A percentile compares a stretch with the other conserved stretches of the same genome.
Evolutionary conservation across 83 land plant genomes (phyloP).

Genomic region (Diphasiastrum complanatum): DNA sequence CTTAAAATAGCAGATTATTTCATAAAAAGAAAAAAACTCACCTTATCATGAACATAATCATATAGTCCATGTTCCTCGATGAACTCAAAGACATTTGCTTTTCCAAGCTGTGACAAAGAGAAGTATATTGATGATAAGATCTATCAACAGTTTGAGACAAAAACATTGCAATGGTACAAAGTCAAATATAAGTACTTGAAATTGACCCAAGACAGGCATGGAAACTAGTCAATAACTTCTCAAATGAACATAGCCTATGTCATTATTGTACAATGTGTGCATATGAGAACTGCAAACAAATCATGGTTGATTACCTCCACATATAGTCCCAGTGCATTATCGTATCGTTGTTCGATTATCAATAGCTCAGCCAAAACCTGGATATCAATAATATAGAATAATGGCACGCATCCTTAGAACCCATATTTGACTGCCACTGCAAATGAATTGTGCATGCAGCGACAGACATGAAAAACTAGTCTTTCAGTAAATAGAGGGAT

Average conservation of each 20-base stretch:
- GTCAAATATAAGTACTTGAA: too few species aligned
- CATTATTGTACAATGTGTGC: too few species aligned
- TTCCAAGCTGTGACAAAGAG: conserved; percentile 55
- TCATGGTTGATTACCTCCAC: conserved; percentile 85
- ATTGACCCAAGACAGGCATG: too few species aligned
- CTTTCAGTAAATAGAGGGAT: too few species aligned
- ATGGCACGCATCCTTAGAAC: too few species aligned
- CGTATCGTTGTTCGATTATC: conserved; percentile 57
- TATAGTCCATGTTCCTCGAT: conserved; percentile 72
- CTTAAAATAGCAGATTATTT: background rate
- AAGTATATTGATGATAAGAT: background rate
- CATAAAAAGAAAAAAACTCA: conserved; percentile 21
- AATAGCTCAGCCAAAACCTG: conserved; percentile 92
- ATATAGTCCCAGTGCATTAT: conserved; percentile 67
- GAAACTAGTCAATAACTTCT: too few species aligned
- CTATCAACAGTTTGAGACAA: conserved; percentile 1
- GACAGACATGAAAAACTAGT: too few species aligned
- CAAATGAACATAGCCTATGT: too few species aligned
- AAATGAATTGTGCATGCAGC: too few species aligned
- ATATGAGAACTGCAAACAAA: too few species aligned
- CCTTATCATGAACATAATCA: conserved; percentile 76
- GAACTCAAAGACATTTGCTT: conserved; percentile 80
- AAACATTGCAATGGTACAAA: too few species aligned
- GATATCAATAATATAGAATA: background rate
- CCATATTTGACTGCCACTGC: too few species aligned